Base-by-base conservation (phyloP, 352 stramenopile genomes). In the Lagenidium sp. region DNA sequence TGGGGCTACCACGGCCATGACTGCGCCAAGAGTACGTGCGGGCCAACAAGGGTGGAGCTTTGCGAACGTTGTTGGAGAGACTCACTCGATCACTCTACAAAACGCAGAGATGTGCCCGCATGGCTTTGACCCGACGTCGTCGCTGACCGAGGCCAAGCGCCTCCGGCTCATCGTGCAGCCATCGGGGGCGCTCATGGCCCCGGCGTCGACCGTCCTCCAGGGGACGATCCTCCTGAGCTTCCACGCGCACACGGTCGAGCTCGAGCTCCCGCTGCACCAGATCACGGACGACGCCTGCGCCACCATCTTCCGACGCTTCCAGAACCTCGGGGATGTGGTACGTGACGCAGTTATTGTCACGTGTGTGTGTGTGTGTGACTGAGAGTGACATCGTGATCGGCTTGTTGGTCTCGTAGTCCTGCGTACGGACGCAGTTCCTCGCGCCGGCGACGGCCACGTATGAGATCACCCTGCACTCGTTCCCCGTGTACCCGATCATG, bases 401-500 rank as follows among this genome's bases (percentile, higher is more conserved):
- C n/a, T 25, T 30, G 2, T 32, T 40, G 19, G 13, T 35, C 23
- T 25, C 20, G 1, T 37, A 60, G 52, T 66, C 55, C 1, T 82
- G 70, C 48, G 44, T 60, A 19, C 54, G 57, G 25, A 55, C 65
- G 8, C 36, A 60, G 19, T 75, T 66, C 40, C 41, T 65, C 0
- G 46, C 36, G 22, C 47, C 63, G 21, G 68, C 57, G 0, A 47
- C 47, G 5, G 60, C 60, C 1, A 58, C 57, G 20, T 84, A 65
- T 32, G 74, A 82, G 44, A 66, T 90, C 47, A 75, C 65, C 7
- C 23, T 90, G 20, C 63, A 64, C 37, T 61, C 73, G 15, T 87
- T 90, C 44, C 78, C 77, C 1, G 51, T 63, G 5, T 80, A 84
- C 50, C 78, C 73, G 10, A 62, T 85, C 50, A 87, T 87, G 74